Percentiles rank a stretch among this genome's conserved stretches.
Evolutionary conservation across 441 rosid species (phyloP).

Genomic region (Populus hybrid): DNA sequence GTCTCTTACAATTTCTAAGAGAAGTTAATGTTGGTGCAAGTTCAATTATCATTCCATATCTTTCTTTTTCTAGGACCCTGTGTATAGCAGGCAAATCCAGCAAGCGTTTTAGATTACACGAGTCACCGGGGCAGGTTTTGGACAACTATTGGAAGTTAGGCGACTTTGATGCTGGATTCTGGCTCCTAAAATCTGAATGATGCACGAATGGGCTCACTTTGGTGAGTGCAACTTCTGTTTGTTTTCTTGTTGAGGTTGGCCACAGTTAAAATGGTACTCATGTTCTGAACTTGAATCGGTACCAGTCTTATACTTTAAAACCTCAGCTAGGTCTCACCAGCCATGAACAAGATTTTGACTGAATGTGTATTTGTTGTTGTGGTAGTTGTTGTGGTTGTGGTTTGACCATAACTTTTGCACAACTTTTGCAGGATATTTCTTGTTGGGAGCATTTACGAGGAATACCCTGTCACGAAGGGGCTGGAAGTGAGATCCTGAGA

Average conservation of each 20-base stretch:
- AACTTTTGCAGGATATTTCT: slow-evolving; percentile 25
- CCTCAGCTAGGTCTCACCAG: not conserved
- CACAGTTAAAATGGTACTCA: not conserved
- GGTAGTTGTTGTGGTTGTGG: not conserved
- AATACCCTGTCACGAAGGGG: not conserved
- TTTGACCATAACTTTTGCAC: not conserved
- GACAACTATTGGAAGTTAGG: not conserved
- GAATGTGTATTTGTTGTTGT: not conserved
- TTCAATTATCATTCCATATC: not conserved
- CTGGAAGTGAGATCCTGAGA: not conserved
- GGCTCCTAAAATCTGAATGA: not conserved
- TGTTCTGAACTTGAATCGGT: not conserved
- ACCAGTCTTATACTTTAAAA: not conserved
- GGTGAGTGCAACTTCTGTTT: not conserved
- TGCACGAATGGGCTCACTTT: not conserved
- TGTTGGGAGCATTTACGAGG: slow-evolving; percentile 15
- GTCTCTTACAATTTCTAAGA: not conserved
- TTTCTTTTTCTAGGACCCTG: not conserved
- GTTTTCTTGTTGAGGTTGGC: not conserved
- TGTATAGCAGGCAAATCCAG: not conserved
- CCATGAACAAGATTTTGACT: not conserved
- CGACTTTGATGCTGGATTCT: not conserved
- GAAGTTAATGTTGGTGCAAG: not conserved
- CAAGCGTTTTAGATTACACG: not conserved
- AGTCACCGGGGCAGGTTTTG: not conserved